Base-by-base conservation (phyloP, 306 rosid genomes). In the Quercus gilva region DNA sequence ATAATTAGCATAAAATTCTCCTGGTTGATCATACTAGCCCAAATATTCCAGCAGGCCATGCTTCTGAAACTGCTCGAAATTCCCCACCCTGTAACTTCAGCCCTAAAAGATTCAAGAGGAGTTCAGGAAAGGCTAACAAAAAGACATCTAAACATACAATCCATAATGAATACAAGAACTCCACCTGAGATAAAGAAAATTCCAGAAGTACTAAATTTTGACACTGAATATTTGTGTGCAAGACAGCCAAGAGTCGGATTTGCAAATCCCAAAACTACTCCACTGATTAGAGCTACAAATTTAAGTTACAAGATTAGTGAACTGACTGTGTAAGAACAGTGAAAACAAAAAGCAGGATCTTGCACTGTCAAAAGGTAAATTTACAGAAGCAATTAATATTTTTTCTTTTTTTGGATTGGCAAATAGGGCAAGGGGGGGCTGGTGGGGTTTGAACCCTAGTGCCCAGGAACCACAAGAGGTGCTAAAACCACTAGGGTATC, bases 271-370 rank as follows among this genome's bases (percentile, higher is more conserved):
- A 68, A 68, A 35, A 35, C 72, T 68, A 68, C 72, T 35, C 52
- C 72, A 35, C 52, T 33, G 52, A 68, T 68, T n/a, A 68, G 52
- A 68, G 72, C 72, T 68, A 68, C 72, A 29, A 49, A 68, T 68
- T 68, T 19, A n/a, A 68, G 52, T 19, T 19, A 68, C 17, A 67
- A 67, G 52, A n/a, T 67, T 67, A 67, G 72, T 35, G 5, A 60
- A 67, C 11, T 17, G 17, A 9, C 37, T 3, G 53, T 1, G 1
- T 49, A 9, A 9, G 53, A 35, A 33, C 13, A 65, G 21, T 15
- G 18, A 37, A 64, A 29, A 28, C 10, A 64, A 21, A 15, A 31
- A 29, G 21, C 41, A 17, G 43, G 70, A 64, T 29, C 14, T 15
- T 31, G 23, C 53, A 65, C 8, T 29, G 20, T 18, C 71, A 15